Percentiles rank a stretch among this genome's conserved stretches.
phyloP scores from a whole-genome alignment of 495 filamentous ascomycete genomes.

The Aspergillus funiculosus region DNA sequence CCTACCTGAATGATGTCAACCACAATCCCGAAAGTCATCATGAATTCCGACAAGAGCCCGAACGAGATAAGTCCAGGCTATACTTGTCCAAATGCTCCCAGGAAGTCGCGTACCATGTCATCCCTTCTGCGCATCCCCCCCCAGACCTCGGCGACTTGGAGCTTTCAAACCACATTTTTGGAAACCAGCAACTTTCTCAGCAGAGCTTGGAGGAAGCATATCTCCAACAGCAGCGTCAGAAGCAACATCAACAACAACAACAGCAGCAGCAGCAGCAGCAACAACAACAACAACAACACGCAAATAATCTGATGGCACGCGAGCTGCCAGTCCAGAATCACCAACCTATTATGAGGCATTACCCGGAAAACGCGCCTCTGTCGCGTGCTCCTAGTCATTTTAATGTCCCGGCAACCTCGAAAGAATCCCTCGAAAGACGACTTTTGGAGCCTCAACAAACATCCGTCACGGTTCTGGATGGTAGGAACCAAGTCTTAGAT shows the following conservation, averaged over 20 bases:
- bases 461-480: slow-evolving; percentile 34
- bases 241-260: slow-evolving; percentile 24
- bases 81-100: slow-evolving; percentile 52
- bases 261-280: slow-evolving; percentile 26
- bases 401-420: slow-evolving; percentile 18
- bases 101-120: slow-evolving; percentile 51
- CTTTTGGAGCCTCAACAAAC: slow-evolving; percentile 34
- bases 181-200: slow-evolving; percentile 42
- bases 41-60: slow-evolving; percentile 52
- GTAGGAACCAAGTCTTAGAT: slow-evolving; percentile 33
- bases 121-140: slow-evolving; percentile 44
- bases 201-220: slow-evolving; percentile 49
- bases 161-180: slow-evolving; percentile 42
- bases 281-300: slow-evolving; percentile 32
- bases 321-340: slow-evolving; percentile 44
- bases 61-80: slow-evolving; percentile 46
- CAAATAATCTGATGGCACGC: slow-evolving; percentile 42
- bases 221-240: slow-evolving; percentile 41
- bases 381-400: slow-evolving; percentile 33
- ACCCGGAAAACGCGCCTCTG: slow-evolving; percentile 38
- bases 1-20: slow-evolving; percentile 39
- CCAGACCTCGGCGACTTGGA: slow-evolving; percentile 43
- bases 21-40: slow-evolving; percentile 49
- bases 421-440: slow-evolving; percentile 35
- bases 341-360: slow-evolving; percentile 39